phyloP scores from a whole-genome alignment of 1,284 basidiomycete genomes.

The Xerocomus amazonicus region DNA sequence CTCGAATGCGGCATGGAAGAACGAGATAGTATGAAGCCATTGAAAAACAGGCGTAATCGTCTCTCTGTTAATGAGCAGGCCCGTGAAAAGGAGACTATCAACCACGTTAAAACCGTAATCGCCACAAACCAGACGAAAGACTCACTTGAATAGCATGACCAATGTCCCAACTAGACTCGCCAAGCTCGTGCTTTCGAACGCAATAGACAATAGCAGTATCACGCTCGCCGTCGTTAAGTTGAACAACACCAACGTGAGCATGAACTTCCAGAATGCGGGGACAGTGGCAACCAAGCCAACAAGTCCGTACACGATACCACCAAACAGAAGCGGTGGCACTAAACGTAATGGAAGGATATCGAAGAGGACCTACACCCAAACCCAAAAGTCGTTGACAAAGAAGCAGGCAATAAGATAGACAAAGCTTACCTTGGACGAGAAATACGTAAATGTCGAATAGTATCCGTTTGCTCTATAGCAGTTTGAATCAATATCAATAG shows the following conservation, averaged over 20 bases:
- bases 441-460: constrained; percentile 94
- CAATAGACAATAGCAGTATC: constrained; percentile 86
- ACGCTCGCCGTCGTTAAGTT: constrained; percentile 92
- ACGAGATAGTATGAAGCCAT: constrained; percentile 89
- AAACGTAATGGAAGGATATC: constrained; percentile 93
- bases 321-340: constrained; percentile 91
- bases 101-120: constrained; percentile 1
- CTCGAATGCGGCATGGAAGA: constrained; percentile 99
- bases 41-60: constrained; percentile 69
- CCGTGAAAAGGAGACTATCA: constrained; percentile 89
- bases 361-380: constrained; percentile 68
- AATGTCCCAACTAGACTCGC: constrained; percentile 92
- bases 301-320: constrained; percentile 90
- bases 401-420: neutral
- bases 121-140: constrained; percentile 15
- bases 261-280: constrained; percentile 94
- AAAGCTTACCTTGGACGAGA: constrained; percentile 77
- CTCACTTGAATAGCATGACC: constrained; percentile 97
- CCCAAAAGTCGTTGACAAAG: neutral
- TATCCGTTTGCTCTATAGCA: constrained; percentile 85
- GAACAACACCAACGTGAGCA: constrained; percentile 91
- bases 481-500: constrained; percentile 2
- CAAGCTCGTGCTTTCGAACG: constrained; percentile 80
- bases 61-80: constrained; percentile 91
- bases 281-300: constrained; percentile 92